Percentiles rank a stretch among this genome's conserved stretches.
Evolutionary conservation across 371 early-diverging fungal species (phyloP).

Genomic region (Capniomyces stellatus): DNA sequence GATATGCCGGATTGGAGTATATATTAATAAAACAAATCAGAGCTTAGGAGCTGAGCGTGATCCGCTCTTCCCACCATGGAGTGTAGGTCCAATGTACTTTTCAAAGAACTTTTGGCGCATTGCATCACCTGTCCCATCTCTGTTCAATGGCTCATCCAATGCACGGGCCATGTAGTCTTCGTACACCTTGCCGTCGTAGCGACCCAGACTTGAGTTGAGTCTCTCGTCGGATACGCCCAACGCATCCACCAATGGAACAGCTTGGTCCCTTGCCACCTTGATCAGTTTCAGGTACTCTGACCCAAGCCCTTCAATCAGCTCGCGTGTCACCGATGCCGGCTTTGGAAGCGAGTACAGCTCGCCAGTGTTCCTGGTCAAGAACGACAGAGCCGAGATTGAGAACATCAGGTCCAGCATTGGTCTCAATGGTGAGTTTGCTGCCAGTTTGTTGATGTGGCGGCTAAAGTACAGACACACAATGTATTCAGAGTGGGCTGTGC

Average conservation of each 20-base stretch:
- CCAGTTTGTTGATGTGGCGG: conserved; percentile 26
- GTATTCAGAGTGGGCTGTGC: conserved; percentile 44
- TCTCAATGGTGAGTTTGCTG: conserved; percentile 14
- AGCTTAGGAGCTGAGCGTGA: too few relatives aligned
- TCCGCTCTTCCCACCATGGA: too few relatives aligned
- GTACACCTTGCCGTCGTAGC: conserved; percentile 55
- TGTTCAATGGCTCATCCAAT: conserved; percentile 40
- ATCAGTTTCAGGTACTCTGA: conserved; percentile 28
- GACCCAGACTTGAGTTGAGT: conserved; percentile 59
- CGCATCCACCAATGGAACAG: conserved; percentile 53
- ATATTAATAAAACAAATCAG: too few relatives aligned
- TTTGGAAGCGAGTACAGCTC: conserved; percentile 43
- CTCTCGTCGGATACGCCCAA: conserved; percentile 56
- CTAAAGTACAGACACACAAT: conserved; percentile 38
- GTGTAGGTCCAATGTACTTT: conserved; percentile 18
- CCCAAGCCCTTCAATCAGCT: conserved; percentile 23
- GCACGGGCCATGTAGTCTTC: conserved; percentile 49
- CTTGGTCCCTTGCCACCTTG: conserved; percentile 42
- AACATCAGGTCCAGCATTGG: conserved; percentile 29
- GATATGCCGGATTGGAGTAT: too few relatives aligned
- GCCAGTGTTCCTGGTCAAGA: conserved; percentile 29
- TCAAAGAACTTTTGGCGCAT: conserved; percentile 19
- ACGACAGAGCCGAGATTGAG: conserved; percentile 36
- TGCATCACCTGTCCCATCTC: conserved; percentile 8
- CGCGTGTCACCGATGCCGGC: conserved; percentile 25